These are phyloP conservation scores for Coemansia sp. DNA, from an alignment of 192 early-diverging fungal species.

Conservation along the genomic window DNA sequence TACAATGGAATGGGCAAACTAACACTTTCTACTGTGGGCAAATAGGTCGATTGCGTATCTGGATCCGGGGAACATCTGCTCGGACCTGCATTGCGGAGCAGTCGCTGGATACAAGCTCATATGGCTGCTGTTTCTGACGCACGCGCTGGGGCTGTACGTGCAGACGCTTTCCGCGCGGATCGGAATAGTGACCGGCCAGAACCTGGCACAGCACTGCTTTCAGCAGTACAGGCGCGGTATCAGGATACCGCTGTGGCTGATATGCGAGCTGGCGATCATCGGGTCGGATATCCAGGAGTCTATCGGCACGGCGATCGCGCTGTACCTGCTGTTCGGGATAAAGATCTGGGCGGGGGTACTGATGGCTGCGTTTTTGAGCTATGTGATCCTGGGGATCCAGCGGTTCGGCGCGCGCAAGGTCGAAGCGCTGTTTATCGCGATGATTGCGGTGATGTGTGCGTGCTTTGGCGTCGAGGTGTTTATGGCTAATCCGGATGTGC, in stretches of 20 bases:
- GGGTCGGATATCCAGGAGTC: conserved; percentile 76
- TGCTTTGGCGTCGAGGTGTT: conserved; percentile 77
- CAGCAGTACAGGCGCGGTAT: conserved; percentile 41
- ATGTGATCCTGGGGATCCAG: conserved; percentile 68
- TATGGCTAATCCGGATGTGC: conserved; percentile 51
- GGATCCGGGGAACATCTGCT: conserved; percentile 69
- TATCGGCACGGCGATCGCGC: conserved; percentile 87
- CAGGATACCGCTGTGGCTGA: conserved; percentile 54
- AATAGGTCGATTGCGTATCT: conserved; percentile 64
- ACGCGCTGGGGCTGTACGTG: conserved; percentile 61
- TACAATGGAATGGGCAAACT: no score
- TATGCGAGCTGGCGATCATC: conserved; percentile 67
- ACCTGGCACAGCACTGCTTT: conserved; percentile 59
- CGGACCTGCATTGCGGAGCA: conserved; percentile 69
- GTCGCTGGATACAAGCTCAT: conserved; percentile 64
- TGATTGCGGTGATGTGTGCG: conserved; percentile 69
- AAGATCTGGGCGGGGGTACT: conserved; percentile 71
- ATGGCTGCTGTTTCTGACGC: conserved; percentile 65
- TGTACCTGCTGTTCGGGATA: conserved; percentile 73
- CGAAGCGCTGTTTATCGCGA: conserved; percentile 68
- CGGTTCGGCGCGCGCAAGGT: conserved; percentile 65
- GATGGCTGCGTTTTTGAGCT: conserved; percentile 75
- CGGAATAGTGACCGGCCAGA: conserved; percentile 64
- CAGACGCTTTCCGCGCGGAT: conserved; percentile 61
- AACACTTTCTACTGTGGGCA: no score